A percentile compares a stretch with the other conserved stretches of the same genome.
These are phyloP conservation scores for Vitis amurensis DNA, from an alignment of 164 flowering plant genomes.

Conservation along the genomic window DNA sequence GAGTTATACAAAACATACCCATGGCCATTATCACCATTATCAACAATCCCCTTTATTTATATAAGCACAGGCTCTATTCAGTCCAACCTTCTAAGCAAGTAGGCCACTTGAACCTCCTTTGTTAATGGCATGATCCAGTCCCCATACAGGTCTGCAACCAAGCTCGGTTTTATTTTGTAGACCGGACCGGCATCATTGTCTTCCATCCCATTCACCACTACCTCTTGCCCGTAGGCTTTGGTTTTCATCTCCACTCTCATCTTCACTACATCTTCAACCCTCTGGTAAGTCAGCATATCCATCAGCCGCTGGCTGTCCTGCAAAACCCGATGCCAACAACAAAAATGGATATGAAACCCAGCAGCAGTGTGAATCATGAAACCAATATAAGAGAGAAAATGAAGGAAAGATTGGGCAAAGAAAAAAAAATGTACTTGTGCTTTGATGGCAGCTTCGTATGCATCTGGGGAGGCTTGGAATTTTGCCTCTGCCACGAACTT, in stretches of 20 bases:
- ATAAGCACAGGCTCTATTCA: conserved; percentile 19
- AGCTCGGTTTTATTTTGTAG: conserved; percentile 77
- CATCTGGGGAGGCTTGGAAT: conserved; percentile 65
- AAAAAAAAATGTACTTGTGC: conserved; percentile 52
- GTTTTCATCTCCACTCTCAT: conserved; percentile 81
- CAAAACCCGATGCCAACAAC: conserved; percentile 17
- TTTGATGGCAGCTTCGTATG: conserved; percentile 66
- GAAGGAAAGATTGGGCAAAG: background rate
- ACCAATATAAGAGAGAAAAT: too few species aligned
- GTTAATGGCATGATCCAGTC: conserved; percentile 98
- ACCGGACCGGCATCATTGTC: conserved; percentile 39
- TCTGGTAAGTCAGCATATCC: conserved; percentile 70
- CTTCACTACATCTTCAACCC: conserved; percentile 68
- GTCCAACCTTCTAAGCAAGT: conserved; percentile 81
- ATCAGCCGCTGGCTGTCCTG: conserved; percentile 67
- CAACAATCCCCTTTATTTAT: too few species aligned
- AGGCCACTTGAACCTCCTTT: conserved; percentile 83
- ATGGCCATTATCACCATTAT: too few species aligned
- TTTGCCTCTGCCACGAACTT: conserved; percentile 96
- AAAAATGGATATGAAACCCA: background rate
- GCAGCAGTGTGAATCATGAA: background rate
- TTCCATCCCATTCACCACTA: conserved; percentile 19
- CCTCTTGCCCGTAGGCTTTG: conserved; percentile 64
- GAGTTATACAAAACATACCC: too few species aligned
- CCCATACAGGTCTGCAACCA: conserved; percentile 78